Evolutionary conservation across 305 asterid species (phyloP).

Genomic region (Fraxinus velutina): DNA sequence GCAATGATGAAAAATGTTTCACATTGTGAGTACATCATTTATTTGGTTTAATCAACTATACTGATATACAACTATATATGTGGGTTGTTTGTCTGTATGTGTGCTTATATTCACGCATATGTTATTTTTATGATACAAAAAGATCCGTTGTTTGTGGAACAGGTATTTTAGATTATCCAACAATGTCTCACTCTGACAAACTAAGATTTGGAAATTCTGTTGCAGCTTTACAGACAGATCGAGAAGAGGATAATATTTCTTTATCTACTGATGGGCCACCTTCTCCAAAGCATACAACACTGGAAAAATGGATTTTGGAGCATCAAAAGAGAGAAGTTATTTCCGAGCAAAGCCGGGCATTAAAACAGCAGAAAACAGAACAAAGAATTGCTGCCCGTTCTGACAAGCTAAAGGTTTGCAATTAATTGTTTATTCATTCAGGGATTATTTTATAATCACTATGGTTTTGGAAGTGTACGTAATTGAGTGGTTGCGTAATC

Average conservation of each 20-base stretch:
- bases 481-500: slow-evolving; percentile 4
- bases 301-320: slow-evolving; percentile 76
- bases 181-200: slow-evolving; percentile 22
- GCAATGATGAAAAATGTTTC: background rate
- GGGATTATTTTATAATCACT: slow-evolving; percentile 18
- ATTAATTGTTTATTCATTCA: slow-evolving; percentile 15
- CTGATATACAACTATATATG: background rate
- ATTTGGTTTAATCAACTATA: slow-evolving; percentile 18
- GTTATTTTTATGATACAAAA: slow-evolving; percentile 13
- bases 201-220: slow-evolving; percentile 22
- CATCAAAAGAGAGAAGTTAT: slow-evolving; percentile 61
- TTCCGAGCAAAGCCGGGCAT: slow-evolving; percentile 62
- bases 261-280: slow-evolving; percentile 50
- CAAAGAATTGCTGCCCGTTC: slow-evolving; percentile 69
- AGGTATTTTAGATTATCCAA: slow-evolving; percentile 4
- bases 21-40: slow-evolving; percentile 23
- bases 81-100: slow-evolving; percentile 1
- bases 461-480: slow-evolving; percentile 11
- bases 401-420: slow-evolving; percentile 72
- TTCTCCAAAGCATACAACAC: slow-evolving; percentile 74
- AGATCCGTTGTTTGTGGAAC: slow-evolving; percentile 14
- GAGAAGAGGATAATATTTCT: slow-evolving; percentile 59
- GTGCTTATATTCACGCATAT: slow-evolving; percentile 4
- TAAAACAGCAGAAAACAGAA: slow-evolving; percentile 71
- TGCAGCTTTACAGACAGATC: slow-evolving; percentile 50